phyloP scores from a whole-genome alignment of 129 eudicot species.

The Saussurea involucrata region DNA sequence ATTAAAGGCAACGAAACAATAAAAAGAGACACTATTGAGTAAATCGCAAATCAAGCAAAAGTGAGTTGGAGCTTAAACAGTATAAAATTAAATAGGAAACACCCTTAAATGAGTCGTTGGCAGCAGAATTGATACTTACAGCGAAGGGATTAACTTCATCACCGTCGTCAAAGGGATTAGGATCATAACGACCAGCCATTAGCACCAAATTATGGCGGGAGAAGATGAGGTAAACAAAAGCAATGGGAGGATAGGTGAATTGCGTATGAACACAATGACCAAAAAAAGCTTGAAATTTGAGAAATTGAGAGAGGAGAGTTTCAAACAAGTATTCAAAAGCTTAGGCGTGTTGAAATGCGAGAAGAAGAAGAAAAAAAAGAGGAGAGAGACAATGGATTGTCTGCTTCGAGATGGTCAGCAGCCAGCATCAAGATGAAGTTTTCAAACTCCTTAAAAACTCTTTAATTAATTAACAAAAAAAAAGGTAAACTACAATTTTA shows the following conservation, averaged over 20 bases:
- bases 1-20: not conserved
- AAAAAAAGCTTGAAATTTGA: not conserved
- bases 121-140: slow-evolving; percentile 24
- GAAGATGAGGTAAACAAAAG: not conserved
- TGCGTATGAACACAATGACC: slow-evolving; percentile 2
- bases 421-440: not conserved
- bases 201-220: slow-evolving; percentile 8
- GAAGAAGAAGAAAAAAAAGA: not conserved
- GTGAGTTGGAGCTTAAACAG: not conserved
- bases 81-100: not conserved
- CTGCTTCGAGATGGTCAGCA: slow-evolving; percentile 22
- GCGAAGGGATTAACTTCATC: slow-evolving; percentile 44
- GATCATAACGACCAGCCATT: slow-evolving; percentile 37
- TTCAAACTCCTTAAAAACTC: not conserved
- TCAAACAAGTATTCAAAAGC: not conserved
- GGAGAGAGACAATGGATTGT: slow-evolving; percentile 8
- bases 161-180: slow-evolving; percentile 32
- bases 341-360: slow-evolving; percentile 14
- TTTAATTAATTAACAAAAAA: not conserved
- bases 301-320: not conserved
- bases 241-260: not conserved
- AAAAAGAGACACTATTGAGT: not conserved
- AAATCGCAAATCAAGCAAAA: not conserved
- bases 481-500: not conserved
- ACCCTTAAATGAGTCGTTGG: not conserved